These are phyloP conservation scores for Brasilioporus rufonigricans DNA, from an alignment of 768 basidiomycete genomes.

Conservation along the genomic window DNA sequence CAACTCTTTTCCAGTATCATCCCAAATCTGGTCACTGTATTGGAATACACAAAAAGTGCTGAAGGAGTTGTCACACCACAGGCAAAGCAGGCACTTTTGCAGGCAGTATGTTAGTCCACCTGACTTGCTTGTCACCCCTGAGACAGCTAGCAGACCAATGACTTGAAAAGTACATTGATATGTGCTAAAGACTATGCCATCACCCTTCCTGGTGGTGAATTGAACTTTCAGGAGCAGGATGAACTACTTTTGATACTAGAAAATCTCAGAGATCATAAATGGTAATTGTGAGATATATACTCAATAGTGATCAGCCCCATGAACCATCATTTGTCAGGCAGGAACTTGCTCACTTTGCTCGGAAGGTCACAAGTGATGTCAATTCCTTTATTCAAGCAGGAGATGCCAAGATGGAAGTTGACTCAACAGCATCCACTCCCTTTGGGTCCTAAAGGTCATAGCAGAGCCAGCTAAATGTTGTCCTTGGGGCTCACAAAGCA, in stretches of 20 bases:
- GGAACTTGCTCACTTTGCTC: conserved; percentile 53
- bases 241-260: conserved; percentile 70
- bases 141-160: conserved; percentile 54
- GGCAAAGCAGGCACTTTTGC: conserved; percentile 63
- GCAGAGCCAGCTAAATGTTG: too few species aligned
- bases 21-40: conserved; percentile 55
- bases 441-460: conserved; percentile 38
- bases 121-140: not conserved
- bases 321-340: conserved; percentile 36
- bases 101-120: conserved; percentile 47
- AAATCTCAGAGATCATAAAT: conserved; percentile 57
- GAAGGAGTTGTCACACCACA: conserved; percentile 55
- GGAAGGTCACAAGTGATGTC: conserved; percentile 38
- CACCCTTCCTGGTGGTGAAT: conserved; percentile 69
- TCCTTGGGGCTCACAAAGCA: too few species aligned
- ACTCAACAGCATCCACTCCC: conserved; percentile 76
- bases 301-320: not conserved
- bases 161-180: conserved; percentile 57
- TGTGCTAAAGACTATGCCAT: conserved; percentile 60
- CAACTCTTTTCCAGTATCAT: conserved; percentile 56
- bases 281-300: not conserved
- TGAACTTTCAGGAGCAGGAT: conserved; percentile 65
- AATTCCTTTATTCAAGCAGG: conserved; percentile 21
- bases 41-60: conserved; percentile 57
- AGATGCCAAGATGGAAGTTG: conserved; percentile 58